Evolutionary conservation across 768 basidiomycete genomes (phyloP).

Genomic region (Pholiota conissans): DNA sequence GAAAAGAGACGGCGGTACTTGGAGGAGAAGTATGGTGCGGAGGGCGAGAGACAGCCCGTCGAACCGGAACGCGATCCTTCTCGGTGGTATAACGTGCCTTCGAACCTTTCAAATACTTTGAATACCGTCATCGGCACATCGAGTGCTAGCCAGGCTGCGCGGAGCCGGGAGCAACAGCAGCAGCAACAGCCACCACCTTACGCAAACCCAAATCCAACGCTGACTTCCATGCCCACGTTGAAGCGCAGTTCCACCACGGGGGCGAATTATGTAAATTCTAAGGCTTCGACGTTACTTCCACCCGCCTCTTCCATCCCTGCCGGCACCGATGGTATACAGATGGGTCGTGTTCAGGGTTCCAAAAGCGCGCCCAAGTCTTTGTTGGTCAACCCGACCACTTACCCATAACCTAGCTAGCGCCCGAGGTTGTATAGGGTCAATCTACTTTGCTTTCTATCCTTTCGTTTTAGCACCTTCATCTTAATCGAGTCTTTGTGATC

Average conservation of each 20-base stretch:
- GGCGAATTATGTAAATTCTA: conserved; percentile 6
- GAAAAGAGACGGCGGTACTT: conserved; percentile 25
- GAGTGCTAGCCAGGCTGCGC: conserved; percentile 13
- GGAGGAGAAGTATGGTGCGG: conserved; percentile 27
- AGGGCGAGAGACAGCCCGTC: conserved; percentile 14
- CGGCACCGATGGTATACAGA: no score
- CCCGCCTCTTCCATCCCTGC: no score
- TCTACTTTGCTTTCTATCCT: neutral
- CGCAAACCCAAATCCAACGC: conserved; percentile 4
- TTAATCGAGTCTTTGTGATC: no score
- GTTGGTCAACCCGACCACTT: conserved; percentile 8
- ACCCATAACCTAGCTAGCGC: conserved; percentile 9
- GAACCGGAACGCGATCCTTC: conserved; percentile 17
- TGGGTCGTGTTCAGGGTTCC: conserved; percentile 8
- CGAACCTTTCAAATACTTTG: neutral
- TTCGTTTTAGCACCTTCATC: conserved; percentile 4
- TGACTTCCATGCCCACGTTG: conserved; percentile 1
- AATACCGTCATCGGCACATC: neutral
- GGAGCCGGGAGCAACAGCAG: conserved; percentile 13
- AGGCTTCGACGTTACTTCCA: no score
- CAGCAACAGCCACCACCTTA: conserved; percentile 6
- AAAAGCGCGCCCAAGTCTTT: conserved; percentile 14
- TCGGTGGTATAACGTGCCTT: conserved; percentile 3
- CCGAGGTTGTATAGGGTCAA: neutral
- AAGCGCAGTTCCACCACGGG: conserved; percentile 15